phyloP scores from a whole-genome alignment of 2,329 filamentous ascomycete genomes.

The Pseudogymnoascus sp. region DNA sequence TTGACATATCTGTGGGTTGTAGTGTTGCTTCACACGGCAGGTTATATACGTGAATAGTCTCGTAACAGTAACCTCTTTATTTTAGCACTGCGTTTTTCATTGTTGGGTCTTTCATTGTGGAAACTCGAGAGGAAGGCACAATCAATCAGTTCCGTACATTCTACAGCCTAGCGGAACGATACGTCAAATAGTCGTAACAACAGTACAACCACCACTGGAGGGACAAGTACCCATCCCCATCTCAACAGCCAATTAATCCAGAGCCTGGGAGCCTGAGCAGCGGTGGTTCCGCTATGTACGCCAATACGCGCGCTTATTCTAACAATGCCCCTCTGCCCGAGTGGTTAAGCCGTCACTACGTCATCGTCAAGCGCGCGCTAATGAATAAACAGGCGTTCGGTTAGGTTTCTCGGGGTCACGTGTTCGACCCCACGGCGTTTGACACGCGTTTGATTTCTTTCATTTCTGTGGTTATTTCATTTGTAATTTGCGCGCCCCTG shows the following conservation, averaged over 20 bases:
- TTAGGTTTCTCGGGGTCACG: not conserved
- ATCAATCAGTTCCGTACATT: too few species aligned
- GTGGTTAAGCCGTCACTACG: not conserved
- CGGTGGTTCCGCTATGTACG: not conserved
- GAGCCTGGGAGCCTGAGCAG: not conserved
- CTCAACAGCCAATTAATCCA: not conserved
- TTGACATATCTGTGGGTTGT: not conserved
- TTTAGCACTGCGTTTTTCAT: not conserved
- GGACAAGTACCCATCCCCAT: not conserved
- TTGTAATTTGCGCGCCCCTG: not conserved
- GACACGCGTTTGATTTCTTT: not conserved
- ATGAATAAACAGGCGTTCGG: not conserved
- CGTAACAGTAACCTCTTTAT: not conserved
- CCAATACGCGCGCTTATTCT: not conserved
- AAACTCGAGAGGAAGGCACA: too few species aligned
- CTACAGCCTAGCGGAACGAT: too few species aligned
- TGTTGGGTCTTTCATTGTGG: too few species aligned
- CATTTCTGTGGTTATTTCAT: not conserved
- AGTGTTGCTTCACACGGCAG: not conserved
- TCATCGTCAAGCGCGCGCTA: conserved; percentile 7
- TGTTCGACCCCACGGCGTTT: not conserved
- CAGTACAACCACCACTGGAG: not conserved
- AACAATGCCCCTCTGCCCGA: not conserved
- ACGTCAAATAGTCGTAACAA: not conserved
- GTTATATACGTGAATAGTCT: not conserved